Conservation (phyloP, 495 filamentous ascomycete species). For the Daldinia loculata region DNA sequence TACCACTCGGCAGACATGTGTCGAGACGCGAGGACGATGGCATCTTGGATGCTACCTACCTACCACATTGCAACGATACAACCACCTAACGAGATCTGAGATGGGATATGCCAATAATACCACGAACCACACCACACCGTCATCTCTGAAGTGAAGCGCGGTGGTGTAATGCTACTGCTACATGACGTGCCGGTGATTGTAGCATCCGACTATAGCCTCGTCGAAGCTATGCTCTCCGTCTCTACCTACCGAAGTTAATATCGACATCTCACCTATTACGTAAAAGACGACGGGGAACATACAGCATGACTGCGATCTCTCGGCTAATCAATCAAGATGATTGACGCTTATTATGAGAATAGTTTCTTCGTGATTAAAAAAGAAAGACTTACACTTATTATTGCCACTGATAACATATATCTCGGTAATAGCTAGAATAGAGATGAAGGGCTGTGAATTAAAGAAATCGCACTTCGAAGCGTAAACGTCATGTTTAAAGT, state of each 20-base stretch:
- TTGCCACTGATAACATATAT: too few species aligned
- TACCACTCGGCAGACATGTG: constrained; percentile 19
- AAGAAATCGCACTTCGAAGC: too few species aligned
- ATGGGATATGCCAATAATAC: neutral
- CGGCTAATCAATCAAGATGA: neutral
- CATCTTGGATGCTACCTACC: constrained; percentile 20
- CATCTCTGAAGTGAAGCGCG: neutral
- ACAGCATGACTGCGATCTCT: neutral
- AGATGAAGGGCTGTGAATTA: too few species aligned
- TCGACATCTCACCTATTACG: constrained; percentile 30
- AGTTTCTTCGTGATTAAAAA: too few species aligned
- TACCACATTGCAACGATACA: constrained; percentile 9
- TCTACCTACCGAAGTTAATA: constrained; percentile 29
- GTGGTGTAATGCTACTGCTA: constrained; percentile 41
- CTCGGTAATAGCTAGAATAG: too few species aligned
- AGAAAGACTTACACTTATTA: too few species aligned
- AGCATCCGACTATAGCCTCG: constrained; percentile 30
- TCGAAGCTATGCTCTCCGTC: neutral
- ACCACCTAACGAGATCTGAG: constrained; percentile 18
- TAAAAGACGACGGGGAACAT: constrained; percentile 12
- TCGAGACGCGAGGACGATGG: constrained; percentile 10
- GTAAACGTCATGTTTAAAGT: neutral
- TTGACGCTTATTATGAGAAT: neutral
- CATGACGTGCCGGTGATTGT: constrained; percentile 28
- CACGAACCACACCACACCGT: neutral